phyloP scores from a whole-genome alignment of 768 basidiomycete genomes.

The Rhizopogon roseolus region DNA sequence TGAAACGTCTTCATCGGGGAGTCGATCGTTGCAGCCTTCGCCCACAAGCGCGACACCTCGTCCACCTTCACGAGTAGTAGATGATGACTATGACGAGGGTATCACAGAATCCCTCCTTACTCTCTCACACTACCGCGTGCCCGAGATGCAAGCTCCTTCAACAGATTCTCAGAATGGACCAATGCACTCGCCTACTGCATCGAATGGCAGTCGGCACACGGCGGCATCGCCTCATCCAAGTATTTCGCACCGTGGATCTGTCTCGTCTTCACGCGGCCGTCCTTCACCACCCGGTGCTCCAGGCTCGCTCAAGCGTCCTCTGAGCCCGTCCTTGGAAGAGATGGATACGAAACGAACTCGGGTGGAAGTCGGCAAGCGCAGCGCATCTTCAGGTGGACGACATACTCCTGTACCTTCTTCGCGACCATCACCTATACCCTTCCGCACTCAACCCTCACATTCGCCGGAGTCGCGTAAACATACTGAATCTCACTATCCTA shows the following conservation, averaged over 20 bases:
- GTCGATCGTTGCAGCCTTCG: conserved; percentile 65
- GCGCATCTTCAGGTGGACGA: conserved; percentile 41
- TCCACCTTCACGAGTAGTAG: conserved; percentile 64
- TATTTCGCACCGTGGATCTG: conserved; percentile 56
- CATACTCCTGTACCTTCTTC: conserved; percentile 56
- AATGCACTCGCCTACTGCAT: conserved; percentile 52
- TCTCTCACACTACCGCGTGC: conserved; percentile 43
- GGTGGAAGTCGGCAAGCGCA: conserved; percentile 47
- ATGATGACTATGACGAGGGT: conserved; percentile 94
- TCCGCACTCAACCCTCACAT: conserved; percentile 67
- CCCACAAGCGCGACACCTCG: conserved; percentile 58
- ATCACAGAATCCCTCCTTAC: conserved; percentile 83
- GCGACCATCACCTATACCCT: conserved; percentile 67
- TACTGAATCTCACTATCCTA: conserved; percentile 31
- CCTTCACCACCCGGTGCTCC: conserved; percentile 52
- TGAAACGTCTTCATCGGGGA: conserved; percentile 60
- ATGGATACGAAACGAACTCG: conserved; percentile 59
- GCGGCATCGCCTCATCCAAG: conserved; percentile 43
- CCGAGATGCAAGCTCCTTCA: conserved; percentile 22
- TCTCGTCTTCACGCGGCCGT: conserved; percentile 54
- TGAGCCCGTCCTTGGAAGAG: conserved; percentile 67
- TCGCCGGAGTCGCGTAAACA: conserved; percentile 63
- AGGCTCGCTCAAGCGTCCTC: conserved; percentile 55
- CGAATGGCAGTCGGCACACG: conserved; percentile 49
- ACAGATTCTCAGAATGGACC: conserved; percentile 24